A percentile compares a stretch with the other conserved stretches of the same genome.
These are phyloP conservation scores for Pisolithus tinctorius DNA, from an alignment of 768 basidiomycete species.

Conservation along the genomic window DNA sequence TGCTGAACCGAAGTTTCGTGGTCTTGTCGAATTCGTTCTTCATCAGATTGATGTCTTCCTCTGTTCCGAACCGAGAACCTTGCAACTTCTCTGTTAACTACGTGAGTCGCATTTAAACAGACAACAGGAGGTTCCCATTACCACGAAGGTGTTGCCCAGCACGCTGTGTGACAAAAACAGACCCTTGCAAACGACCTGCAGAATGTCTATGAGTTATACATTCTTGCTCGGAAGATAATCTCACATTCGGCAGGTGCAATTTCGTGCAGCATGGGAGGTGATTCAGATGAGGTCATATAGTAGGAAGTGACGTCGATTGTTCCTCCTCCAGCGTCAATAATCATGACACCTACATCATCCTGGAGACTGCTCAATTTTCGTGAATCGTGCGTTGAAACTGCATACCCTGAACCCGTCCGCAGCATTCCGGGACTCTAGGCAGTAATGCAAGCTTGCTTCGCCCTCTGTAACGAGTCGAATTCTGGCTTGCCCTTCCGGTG, in stretches of 20 bases:
- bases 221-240: neutral
- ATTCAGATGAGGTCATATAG: conserved; percentile 24
- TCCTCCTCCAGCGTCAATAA: conserved; percentile 60
- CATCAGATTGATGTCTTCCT: conserved; percentile 38
- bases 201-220: neutral
- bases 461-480: conserved; percentile 46
- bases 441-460: conserved; percentile 47
- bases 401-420: conserved; percentile 22
- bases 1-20: conserved; percentile 40
- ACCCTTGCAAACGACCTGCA: conserved; percentile 43
- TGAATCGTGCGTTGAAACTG: neutral
- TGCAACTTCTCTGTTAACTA: conserved; percentile 30
- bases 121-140: conserved; percentile 9
- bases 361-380: conserved; percentile 12
- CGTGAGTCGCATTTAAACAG: neutral
- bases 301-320: conserved; percentile 58
- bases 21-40: conserved; percentile 38
- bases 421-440: conserved; percentile 32
- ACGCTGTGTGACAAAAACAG: conserved; percentile 43
- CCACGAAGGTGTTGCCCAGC: conserved; percentile 35
- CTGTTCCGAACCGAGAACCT: conserved; percentile 32
- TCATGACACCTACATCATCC: conserved; percentile 40
- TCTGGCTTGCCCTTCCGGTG: conserved; percentile 28
- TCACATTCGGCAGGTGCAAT: conserved; percentile 41
- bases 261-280: conserved; percentile 36